These are phyloP conservation scores for Megacollybia marginata DNA, from an alignment of 768 basidiomycete genomes.

Conservation along the genomic window DNA sequence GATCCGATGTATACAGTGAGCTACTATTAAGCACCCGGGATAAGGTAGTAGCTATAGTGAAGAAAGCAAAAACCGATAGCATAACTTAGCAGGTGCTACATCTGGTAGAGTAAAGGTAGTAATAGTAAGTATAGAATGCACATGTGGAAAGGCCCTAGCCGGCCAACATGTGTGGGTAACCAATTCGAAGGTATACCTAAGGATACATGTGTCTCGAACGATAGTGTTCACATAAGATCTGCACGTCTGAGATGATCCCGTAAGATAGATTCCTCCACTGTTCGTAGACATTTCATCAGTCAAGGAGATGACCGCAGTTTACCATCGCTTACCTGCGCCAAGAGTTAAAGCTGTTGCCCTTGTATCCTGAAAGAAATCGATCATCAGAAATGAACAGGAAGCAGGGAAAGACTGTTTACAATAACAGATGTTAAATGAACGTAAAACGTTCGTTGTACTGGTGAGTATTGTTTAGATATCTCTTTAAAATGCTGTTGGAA, in stretches of 20 bases:
- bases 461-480: constrained; percentile 55
- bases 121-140: no score
- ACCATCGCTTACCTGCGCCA: constrained; percentile 42
- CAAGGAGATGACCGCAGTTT: no score
- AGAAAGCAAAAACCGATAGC: no score
- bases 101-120: no score
- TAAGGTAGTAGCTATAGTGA: background rate
- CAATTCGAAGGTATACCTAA: no score
- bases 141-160: no score
- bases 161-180: no score
- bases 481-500: constrained; percentile 80
- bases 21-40: background rate
- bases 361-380: constrained; percentile 46
- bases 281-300: background rate
- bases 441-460: constrained; percentile 59
- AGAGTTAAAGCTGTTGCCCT: constrained; percentile 67
- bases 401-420: constrained; percentile 37
- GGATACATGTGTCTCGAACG: background rate
- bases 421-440: constrained; percentile 73
- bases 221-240: constrained; percentile 48
- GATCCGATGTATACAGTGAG: background rate
- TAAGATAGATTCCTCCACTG: constrained; percentile 69
- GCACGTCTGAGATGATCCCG: constrained; percentile 63
- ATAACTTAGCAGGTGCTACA: no score
- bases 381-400: background rate